Evolutionary conservation across 2,329 filamentous ascomycete species (phyloP).

Genomic region (Cladophialophora bantiana): DNA sequence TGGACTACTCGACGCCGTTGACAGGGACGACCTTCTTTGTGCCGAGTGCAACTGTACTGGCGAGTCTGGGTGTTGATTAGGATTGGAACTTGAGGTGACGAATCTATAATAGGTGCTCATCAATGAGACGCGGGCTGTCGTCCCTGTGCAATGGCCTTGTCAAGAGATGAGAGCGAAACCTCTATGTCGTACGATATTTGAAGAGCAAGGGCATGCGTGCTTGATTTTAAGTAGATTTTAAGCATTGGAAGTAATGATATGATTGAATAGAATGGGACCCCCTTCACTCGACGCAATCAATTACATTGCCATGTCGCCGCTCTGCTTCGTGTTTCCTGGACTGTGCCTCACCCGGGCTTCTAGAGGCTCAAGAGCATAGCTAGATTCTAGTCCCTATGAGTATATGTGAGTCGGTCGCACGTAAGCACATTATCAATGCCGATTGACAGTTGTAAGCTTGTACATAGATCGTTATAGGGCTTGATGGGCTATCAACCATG

Average conservation of each 20-base stretch:
- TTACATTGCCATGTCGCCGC: not conserved
- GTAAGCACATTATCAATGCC: too few species aligned
- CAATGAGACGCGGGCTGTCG: not conserved
- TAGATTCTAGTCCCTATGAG: too few species aligned
- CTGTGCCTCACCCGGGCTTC: not conserved
- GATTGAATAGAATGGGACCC: not conserved
- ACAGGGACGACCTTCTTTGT: slow-evolving; percentile 64
- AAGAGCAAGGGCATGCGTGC: too few species aligned
- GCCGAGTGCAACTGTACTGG: slow-evolving; percentile 52
- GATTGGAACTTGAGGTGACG: not conserved
- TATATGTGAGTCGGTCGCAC: too few species aligned
- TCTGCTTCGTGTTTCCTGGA: not conserved
- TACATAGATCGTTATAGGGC: not conserved
- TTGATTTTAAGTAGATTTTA: not conserved
- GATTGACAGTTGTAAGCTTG: not conserved
- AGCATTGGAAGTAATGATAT: not conserved
- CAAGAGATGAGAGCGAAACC: too few species aligned
- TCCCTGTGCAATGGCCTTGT: too few species aligned
- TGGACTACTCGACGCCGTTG: slow-evolving; percentile 62
- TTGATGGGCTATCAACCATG: not conserved
- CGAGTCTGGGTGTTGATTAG: slow-evolving; percentile 38
- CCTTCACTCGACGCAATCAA: too few species aligned
- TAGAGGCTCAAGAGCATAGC: too few species aligned
- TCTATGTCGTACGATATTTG: too few species aligned
- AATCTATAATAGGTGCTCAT: not conserved